Conservation (phyloP, 306 rosid species). For the Prunus mume region DNA sequence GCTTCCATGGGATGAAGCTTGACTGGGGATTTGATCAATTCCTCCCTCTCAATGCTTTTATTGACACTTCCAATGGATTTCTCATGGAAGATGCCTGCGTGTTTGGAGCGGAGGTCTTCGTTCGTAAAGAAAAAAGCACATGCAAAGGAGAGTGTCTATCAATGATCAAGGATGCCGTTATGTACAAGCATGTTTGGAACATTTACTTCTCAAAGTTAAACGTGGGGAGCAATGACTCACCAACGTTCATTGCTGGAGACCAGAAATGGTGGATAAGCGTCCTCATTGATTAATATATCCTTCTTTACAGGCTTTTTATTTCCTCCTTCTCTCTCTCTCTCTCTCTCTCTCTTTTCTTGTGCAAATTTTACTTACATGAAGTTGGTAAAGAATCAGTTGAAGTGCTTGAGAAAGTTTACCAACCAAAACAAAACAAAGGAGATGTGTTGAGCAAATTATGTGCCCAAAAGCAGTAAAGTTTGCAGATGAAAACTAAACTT, state of each 20-base stretch:
- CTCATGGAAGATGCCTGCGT: conserved; percentile 47
- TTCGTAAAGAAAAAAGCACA: conserved; percentile 44
- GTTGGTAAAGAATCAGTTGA: too few relatives aligned
- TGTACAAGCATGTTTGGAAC: too few relatives aligned
- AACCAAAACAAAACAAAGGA: too few relatives aligned
- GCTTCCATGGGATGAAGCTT: conserved; percentile 48
- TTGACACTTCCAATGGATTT: conserved; percentile 47
- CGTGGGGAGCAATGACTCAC: conserved; percentile 32
- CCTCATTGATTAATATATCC: too few relatives aligned
- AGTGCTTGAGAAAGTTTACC: too few relatives aligned
- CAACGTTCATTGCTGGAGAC: conserved; percentile 45
- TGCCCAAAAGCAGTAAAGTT: too few relatives aligned
- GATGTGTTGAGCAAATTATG: too few relatives aligned
- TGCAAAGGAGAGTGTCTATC: conserved; percentile 52
- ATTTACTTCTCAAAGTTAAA: conserved; percentile 37
- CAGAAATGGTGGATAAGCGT: conserved; percentile 35
- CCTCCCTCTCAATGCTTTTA: conserved; percentile 43
- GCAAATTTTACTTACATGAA: too few relatives aligned
- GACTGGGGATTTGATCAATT: conserved; percentile 60
- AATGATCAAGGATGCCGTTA: conserved; percentile 1
- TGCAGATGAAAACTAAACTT: background rate
- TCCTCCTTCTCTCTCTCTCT: too few relatives aligned
- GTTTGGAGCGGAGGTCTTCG: conserved; percentile 9
- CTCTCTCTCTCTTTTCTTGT: too few relatives aligned
- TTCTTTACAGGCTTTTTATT: too few relatives aligned